These are phyloP conservation scores for Rhodotorula sphaerocarpa DNA, from an alignment of 768 basidiomycete species.

Conservation along the genomic window DNA sequence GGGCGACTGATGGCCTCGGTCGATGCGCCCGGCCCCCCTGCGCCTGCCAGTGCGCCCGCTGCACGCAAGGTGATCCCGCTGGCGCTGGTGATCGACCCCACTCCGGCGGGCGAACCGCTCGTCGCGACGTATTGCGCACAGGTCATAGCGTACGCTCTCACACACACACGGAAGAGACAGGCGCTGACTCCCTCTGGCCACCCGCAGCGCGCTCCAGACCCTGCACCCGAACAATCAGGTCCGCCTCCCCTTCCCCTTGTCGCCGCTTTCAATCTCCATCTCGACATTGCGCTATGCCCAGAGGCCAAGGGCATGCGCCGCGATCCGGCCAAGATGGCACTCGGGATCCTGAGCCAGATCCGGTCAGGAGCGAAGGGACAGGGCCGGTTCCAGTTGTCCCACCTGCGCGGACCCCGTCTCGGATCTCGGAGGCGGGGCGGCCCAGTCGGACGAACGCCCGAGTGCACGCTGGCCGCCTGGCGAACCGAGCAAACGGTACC, in stretches of 20 bases:
- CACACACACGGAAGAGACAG: no score
- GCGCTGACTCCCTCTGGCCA: background rate
- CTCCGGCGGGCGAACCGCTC: background rate
- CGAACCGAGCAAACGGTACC: no score
- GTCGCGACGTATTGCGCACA: conserved; percentile 4
- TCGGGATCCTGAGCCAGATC: no score
- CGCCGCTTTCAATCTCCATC: no score
- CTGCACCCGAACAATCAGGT: conserved; percentile 22
- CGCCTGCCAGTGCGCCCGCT: background rate
- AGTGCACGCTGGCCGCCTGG: no score
- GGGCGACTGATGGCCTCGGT: no score
- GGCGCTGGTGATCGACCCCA: conserved; percentile 20
- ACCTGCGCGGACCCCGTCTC: background rate
- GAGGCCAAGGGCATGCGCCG: no score
- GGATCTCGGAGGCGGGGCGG: background rate
- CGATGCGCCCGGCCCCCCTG: background rate
- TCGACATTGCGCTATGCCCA: no score
- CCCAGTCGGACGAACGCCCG: background rate
- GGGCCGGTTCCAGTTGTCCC: no score
- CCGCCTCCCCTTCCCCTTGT: background rate
- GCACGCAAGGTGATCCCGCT: conserved; percentile 16
- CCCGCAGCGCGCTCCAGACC: conserved; percentile 2
- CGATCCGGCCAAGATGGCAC: no score
- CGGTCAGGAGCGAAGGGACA: no score
- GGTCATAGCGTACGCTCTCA: conserved; percentile 9